Base-by-base conservation (phyloP, 2,329 filamentous ascomycete genomes). In the Hirsutella thompsonii region DNA sequence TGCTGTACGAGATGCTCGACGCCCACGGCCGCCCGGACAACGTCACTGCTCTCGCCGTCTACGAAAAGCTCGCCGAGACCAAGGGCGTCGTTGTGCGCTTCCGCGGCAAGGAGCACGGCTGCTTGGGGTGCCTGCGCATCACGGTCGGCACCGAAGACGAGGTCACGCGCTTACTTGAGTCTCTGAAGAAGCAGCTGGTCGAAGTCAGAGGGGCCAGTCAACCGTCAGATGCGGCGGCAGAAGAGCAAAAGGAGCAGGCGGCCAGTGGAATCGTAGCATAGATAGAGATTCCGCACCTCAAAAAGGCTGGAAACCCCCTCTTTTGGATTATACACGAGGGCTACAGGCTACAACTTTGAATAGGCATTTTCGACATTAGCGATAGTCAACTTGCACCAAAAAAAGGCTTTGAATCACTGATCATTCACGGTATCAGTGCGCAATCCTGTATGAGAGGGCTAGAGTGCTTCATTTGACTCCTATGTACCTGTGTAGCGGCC, bases 31-130 rank as follows among this genome's bases (percentile, higher is more conserved):
- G 79, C 55, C 83, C 92, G 1, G 83, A 87, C 55, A 98, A 95
- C 51, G 67, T 69, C 38, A 74, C 76, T 1, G 92, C 92, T 14
- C 60, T 89, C 53, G 77, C 76, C 10, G 82, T 90, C 8, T 98
- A 98, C 59, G 79, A 93, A 63, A 70, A 68, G 23, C 69, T 98
- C 52, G 92, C 92, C 1, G 87, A 94, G 68, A 74, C 78, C 33
- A 81, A 79, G 57, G 88, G 90, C 1, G 90, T 98, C 0, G 89
- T 98, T 6, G 90, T 96, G 4, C 72, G 92, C 41, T 98, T 96
- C 62, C 72, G 92, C 51, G 92, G 92, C 37, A 93, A 89, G 65
- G 92, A 98, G 67, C 70, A 83, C 49, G 90, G 89, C 4, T 98
- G 92, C 57, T 61, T 81, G 34, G 92, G 90, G 0, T 95, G 90